A percentile compares a stretch with the other conserved stretches of the same genome.
Conservation (phyloP, 1,284 basidiomycete genomes). For the Takashimella koratensis region DNA sequence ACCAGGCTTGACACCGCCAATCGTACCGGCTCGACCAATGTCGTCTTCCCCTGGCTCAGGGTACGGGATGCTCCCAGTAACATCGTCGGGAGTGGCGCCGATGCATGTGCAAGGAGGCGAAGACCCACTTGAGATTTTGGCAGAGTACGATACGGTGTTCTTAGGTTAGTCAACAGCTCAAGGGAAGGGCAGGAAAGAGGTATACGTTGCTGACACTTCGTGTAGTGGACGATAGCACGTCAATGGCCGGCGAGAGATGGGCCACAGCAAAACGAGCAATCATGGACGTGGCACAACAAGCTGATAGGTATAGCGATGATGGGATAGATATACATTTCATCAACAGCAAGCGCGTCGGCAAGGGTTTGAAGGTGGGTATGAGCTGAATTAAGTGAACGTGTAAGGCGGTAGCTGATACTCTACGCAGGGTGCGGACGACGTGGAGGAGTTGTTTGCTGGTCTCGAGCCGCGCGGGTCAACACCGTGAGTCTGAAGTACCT, state of each 20-base stretch:
- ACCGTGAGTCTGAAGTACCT: conserved; percentile 26
- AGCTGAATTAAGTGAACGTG: neutral
- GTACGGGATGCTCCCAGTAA: no score
- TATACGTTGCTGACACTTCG: neutral
- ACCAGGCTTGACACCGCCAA: neutral
- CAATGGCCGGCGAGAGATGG: conserved; percentile 45
- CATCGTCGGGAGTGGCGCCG: neutral
- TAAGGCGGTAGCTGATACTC: neutral
- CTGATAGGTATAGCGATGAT: conserved; percentile 39
- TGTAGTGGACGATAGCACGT: conserved; percentile 36
- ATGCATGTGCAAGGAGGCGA: conserved; percentile 13
- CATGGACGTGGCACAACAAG: conserved; percentile 39
- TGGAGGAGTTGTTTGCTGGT: conserved; percentile 44
- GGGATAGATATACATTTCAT: conserved; percentile 47
- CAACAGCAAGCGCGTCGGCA: conserved; percentile 45
- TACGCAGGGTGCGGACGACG: conserved; percentile 29
- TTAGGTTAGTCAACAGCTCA: conserved; percentile 35
- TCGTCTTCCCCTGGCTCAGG: no score
- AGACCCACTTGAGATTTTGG: conserved; percentile 39
- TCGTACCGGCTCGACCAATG: neutral
- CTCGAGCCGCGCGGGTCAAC: conserved; percentile 40
- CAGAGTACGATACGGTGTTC: conserved; percentile 46
- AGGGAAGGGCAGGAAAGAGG: no score
- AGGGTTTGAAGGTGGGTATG: conserved; percentile 5
- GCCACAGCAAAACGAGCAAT: conserved; percentile 34